Percentiles rank a stretch among this genome's conserved stretches.
These are phyloP conservation scores for Cymbopogon flexuosus DNA, from an alignment of 202 grass and related monocot genomes.

Conservation along the genomic window DNA sequence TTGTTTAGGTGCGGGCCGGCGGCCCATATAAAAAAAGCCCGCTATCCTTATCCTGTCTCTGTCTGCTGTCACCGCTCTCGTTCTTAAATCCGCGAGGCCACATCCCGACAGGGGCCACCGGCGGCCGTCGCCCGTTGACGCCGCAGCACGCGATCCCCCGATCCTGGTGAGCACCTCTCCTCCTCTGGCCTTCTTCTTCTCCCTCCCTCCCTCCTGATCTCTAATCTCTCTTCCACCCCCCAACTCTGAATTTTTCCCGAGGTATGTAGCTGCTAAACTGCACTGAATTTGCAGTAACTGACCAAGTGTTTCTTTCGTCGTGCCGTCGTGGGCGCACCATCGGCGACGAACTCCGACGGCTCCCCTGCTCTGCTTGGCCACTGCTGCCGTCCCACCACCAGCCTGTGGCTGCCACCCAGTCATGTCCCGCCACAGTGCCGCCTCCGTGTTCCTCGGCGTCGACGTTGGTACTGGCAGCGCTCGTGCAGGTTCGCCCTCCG, in stretches of 20 bases:
- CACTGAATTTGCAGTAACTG: background rate
- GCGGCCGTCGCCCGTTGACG: background rate
- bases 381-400: background rate
- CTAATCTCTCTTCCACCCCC: too few species aligned
- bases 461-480: slow-evolving; percentile 90
- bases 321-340: too few species aligned
- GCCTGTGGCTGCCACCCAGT: background rate
- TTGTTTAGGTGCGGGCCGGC: too few species aligned
- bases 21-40: background rate
- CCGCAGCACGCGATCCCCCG: background rate
- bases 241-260: background rate
- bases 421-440: slow-evolving; percentile 19
- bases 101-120: background rate
- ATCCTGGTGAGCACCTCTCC: background rate
- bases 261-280: background rate
- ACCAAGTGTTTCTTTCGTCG: too few species aligned
- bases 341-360: too few species aligned
- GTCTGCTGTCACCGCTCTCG: background rate
- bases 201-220: background rate
- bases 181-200: background rate
- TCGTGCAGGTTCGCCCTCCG: slow-evolving; percentile 53
- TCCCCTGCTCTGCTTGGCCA: background rate
- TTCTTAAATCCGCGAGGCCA: too few species aligned
- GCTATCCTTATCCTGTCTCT: background rate
- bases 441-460: slow-evolving; percentile 59